Conservation (phyloP, 148 eudicot species). For the Persicaria maculosa region DNA sequence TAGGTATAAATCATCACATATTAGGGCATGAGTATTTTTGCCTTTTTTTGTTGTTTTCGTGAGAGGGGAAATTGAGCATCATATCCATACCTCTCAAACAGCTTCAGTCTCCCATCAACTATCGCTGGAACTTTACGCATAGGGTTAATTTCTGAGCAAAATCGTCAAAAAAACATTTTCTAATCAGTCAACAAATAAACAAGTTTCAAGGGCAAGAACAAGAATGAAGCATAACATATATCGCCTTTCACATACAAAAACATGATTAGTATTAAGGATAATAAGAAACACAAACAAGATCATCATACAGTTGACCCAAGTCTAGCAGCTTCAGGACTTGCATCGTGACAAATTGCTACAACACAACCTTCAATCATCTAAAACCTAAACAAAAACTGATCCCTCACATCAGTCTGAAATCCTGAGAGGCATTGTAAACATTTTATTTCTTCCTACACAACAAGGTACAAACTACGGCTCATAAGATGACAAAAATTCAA, state of each 20-base stretch:
- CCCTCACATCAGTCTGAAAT: not conserved
- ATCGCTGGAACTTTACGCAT: conserved; percentile 69
- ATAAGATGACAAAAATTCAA: not conserved
- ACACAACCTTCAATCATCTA: not conserved
- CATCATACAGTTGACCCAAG: not conserved
- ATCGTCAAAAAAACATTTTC: conserved; percentile 9
- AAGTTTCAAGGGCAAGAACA: not conserved
- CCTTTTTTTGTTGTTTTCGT: not conserved
- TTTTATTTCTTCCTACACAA: not conserved
- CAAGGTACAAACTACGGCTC: not conserved
- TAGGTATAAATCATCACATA: not conserved
- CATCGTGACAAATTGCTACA: not conserved
- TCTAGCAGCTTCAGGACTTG: not conserved
- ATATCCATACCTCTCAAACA: conserved; percentile 63
- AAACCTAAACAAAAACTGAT: not conserved
- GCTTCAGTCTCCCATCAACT: conserved; percentile 77
- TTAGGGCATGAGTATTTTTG: not conserved
- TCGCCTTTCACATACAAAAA: not conserved
- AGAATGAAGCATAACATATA: not conserved
- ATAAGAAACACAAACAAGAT: not conserved
- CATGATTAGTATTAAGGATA: not conserved
- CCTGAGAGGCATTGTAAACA: not conserved
- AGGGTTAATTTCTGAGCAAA: conserved; percentile 63
- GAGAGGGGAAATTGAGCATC: not conserved
- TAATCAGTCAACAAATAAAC: not conserved